A percentile compares a stretch with the other conserved stretches of the same genome.
Conservation (phyloP, 2,329 filamentous ascomycete species). For the Podosphaera fusca region DNA sequence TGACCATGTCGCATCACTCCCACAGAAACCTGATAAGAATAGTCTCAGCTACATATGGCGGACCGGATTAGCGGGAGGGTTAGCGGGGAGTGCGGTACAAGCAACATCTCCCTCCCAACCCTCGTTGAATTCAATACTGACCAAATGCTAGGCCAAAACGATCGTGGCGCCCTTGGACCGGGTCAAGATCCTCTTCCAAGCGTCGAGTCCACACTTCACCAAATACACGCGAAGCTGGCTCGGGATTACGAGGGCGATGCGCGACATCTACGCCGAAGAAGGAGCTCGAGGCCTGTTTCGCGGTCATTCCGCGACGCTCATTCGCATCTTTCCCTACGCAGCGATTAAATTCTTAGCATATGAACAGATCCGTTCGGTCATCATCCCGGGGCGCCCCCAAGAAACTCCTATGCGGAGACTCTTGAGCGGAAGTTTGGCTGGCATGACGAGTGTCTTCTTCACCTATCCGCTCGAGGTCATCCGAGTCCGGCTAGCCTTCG, state of each 20-base stretch:
- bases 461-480: slow-evolving; percentile 91
- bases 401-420: slow-evolving; percentile 65
- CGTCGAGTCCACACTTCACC: slow-evolving; percentile 76
- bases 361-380: slow-evolving; percentile 65
- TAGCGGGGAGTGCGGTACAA: slow-evolving; percentile 74
- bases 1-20: not conserved
- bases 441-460: slow-evolving; percentile 80
- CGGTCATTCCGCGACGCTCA: slow-evolving; percentile 78
- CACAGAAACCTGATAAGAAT: slow-evolving; percentile 33
- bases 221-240: slow-evolving; percentile 83
- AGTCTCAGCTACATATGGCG: slow-evolving; percentile 67
- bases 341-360: slow-evolving; percentile 97
- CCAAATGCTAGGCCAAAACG: slow-evolving; percentile 54
- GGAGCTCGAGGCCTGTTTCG: slow-evolving; percentile 63
- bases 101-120: not conserved
- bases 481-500: slow-evolving; percentile 77
- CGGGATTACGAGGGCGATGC: slow-evolving; percentile 61
- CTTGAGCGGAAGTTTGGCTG: slow-evolving; percentile 49
- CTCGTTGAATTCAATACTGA: slow-evolving; percentile 1
- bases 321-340: slow-evolving; percentile 92
- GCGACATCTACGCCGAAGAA: slow-evolving; percentile 56
- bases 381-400: slow-evolving; percentile 49
- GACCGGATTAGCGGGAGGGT: slow-evolving; percentile 64
- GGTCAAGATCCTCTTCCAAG: slow-evolving; percentile 96
- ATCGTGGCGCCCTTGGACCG: slow-evolving; percentile 86